phyloP scores from a whole-genome alignment of 2,329 filamentous ascomycete genomes.

The Taxawa tesnikishii region DNA sequence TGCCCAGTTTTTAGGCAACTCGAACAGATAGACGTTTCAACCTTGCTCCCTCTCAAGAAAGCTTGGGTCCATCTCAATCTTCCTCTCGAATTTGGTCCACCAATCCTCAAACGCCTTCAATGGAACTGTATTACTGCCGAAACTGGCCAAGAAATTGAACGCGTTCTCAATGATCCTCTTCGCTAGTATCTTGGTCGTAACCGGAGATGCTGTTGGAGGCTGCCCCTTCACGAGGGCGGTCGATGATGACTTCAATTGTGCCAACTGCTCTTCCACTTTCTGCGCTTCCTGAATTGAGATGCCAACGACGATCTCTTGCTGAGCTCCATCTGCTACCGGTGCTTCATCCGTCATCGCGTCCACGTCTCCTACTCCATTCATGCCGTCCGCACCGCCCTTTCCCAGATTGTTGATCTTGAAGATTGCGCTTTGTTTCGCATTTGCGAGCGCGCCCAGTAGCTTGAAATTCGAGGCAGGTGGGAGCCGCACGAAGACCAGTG shows the following conservation, averaged over 20 bases:
- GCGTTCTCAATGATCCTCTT: constrained; percentile 94
- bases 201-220: constrained; percentile 1
- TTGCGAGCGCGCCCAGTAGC: constrained; percentile 79
- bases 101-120: constrained; percentile 91
- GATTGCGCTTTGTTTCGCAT: constrained; percentile 82
- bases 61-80: constrained; percentile 70
- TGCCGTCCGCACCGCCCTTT: constrained; percentile 23
- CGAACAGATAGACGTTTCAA: constrained; percentile 11
- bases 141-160: constrained; percentile 90
- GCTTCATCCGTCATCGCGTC: constrained; percentile 35
- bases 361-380: constrained; percentile 34
- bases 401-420: constrained; percentile 55
- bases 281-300: constrained; percentile 68
- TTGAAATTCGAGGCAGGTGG: constrained; percentile 52
- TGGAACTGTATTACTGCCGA: constrained; percentile 83
- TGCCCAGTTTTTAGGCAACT: too few relatives aligned
- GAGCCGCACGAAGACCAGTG: constrained; percentile 81
- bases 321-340: constrained; percentile 11
- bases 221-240: constrained; percentile 22
- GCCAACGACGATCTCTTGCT: constrained; percentile 56
- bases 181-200: constrained; percentile 60
- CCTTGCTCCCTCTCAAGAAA: constrained; percentile 66
- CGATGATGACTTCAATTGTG: constrained; percentile 37
- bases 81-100: constrained; percentile 93
- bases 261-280: constrained; percentile 58